phyloP scores from a whole-genome alignment of 495 filamentous ascomycete genomes.

The Neurospora hispaniola region DNA sequence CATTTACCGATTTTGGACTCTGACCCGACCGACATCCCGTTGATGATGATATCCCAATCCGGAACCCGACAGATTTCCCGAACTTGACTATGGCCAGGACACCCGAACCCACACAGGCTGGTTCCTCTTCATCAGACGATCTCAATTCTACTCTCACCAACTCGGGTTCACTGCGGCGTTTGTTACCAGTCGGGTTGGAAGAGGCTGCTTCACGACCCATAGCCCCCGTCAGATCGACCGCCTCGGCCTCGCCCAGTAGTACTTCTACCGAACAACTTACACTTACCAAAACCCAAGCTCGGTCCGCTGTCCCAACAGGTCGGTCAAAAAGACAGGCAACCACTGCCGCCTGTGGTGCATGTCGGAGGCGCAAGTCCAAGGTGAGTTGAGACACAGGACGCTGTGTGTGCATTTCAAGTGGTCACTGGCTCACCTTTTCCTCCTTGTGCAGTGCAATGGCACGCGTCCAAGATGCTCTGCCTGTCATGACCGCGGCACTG shows the following conservation, averaged over 20 bases:
- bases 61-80: background rate
- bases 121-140: background rate
- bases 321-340: constrained; percentile 31
- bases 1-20: background rate
- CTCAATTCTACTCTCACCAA: background rate
- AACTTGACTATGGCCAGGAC: background rate
- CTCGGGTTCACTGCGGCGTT: background rate
- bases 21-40: background rate
- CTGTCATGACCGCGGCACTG: constrained; percentile 23
- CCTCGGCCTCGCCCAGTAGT: background rate
- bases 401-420: background rate
- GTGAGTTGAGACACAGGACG: constrained; percentile 15
- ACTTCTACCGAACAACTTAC: background rate
- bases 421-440: constrained; percentile 1
- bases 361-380: constrained; percentile 46
- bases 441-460: constrained; percentile 25
- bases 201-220: background rate
- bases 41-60: background rate
- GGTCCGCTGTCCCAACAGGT: background rate
- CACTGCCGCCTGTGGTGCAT: constrained; percentile 42
- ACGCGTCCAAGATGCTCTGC: constrained; percentile 25
- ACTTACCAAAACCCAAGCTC: background rate
- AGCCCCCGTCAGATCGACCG: background rate
- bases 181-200: background rate
- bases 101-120: background rate